Evolutionary conservation across 2,329 filamentous ascomycete species (phyloP).

Genomic region (Aureobasidium namibiae): DNA sequence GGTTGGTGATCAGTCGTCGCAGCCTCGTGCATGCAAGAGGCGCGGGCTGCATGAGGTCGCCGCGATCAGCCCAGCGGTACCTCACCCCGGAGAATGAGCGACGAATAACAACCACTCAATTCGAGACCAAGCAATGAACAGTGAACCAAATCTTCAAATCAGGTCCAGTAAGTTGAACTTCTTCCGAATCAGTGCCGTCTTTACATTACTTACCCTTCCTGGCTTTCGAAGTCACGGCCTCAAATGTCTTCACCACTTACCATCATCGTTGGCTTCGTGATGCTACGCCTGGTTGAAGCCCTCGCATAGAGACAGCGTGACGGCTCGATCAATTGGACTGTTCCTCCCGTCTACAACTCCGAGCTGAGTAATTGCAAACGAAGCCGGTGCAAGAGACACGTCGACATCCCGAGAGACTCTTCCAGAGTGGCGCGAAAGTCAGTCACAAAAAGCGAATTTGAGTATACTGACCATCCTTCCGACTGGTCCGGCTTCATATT

Average conservation of each 20-base stretch:
- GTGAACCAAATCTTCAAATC: conserved; percentile 33
- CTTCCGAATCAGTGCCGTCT: background rate
- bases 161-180: background rate
- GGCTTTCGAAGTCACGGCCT: background rate
- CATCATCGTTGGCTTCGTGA: too few relatives aligned
- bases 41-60: background rate
- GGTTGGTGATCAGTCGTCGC: background rate
- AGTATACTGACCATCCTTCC: background rate
- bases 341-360: too few relatives aligned
- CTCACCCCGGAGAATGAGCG: background rate
- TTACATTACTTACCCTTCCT: background rate
- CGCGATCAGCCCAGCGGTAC: background rate
- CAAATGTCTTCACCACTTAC: too few relatives aligned
- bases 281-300: too few relatives aligned
- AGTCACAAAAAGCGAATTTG: background rate
- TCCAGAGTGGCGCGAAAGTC: too few relatives aligned
- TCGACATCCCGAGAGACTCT: background rate
- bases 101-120: background rate
- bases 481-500: background rate
- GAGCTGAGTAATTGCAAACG: too few relatives aligned
- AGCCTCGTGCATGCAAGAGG: conserved; percentile 1
- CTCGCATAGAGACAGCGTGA: too few relatives aligned
- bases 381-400: background rate
- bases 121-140: conserved; percentile 31
- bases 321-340: too few relatives aligned